A percentile compares a stretch with the other conserved stretches of the same genome.
phyloP scores from a whole-genome alignment of 2,329 filamentous ascomycete genomes.

The Alternaria sp. region DNA sequence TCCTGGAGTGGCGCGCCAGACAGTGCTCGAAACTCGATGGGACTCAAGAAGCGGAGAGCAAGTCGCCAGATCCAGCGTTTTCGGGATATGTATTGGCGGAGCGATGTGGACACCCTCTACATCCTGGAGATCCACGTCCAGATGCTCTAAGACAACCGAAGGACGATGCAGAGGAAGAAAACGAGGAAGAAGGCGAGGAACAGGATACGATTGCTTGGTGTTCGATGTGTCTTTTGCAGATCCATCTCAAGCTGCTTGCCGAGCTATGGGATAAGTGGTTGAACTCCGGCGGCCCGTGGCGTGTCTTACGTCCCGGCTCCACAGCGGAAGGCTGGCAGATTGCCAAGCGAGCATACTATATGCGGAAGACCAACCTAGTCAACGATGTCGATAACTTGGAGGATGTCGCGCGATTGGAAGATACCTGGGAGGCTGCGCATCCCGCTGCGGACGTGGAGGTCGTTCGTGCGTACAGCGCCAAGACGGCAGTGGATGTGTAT shows the following conservation, averaged over 20 bases:
- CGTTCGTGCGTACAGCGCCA: not conserved
- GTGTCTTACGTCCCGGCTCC: not conserved
- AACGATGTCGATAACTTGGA: constrained; percentile 7
- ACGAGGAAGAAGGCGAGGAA: not conserved
- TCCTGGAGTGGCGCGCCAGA: constrained; percentile 5
- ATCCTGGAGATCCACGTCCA: constrained; percentile 8
- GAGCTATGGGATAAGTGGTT: constrained; percentile 9
- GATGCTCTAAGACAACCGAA: not conserved
- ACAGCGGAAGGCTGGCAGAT: not conserved
- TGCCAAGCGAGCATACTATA: constrained; percentile 6
- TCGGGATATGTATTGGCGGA: not conserved
- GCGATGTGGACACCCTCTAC: constrained; percentile 4
- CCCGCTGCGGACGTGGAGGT: not conserved
- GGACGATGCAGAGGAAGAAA: not conserved
- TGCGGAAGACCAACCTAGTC: constrained; percentile 6
- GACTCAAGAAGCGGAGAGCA: not conserved
- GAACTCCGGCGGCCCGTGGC: constrained; percentile 17
- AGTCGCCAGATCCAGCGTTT: not conserved
- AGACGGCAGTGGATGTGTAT: not conserved
- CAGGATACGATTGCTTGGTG: constrained; percentile 1
- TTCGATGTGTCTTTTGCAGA: constrained; percentile 10
- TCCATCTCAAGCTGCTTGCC: constrained; percentile 10
- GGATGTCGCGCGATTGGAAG: not conserved
- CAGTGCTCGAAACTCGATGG: not conserved
- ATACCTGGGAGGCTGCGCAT: constrained; percentile 3